Evolutionary conservation across 78 protist genomes (phyloP), one percentile per base, ranked within the genome.

Genomic region (Salpingoeca rosetta): DNA sequence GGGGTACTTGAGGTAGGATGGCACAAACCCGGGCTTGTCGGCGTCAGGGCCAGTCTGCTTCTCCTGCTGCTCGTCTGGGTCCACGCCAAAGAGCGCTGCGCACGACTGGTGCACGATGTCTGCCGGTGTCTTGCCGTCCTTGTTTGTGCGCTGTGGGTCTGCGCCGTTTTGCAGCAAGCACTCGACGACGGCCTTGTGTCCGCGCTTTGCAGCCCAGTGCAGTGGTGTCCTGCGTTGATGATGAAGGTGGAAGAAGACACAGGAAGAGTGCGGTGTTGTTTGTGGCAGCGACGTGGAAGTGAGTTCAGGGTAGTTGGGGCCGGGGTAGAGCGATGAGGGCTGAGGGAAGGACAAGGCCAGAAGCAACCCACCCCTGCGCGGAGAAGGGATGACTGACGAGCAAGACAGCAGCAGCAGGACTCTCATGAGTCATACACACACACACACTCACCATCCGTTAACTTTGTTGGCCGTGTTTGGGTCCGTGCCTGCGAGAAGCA

Each of bases 131-230:
- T 72, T 2, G 25, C 76, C 76, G 38, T 28, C 28, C 76, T 11
- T 2, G 76, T 72, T 72, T 2, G 38, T 28, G 38, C 12, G 38
- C 37, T 22, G 2, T 2, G 76, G n/a, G 76, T 72, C 76, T 2
- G 76, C 76, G 76, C 76, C 76, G n/a, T 28, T 72, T 12, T 72
- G 12, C 3, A 72, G n/a, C 12, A 72, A 35, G n/a, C 12, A 28
- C 10, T 72, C 76, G 17, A 72, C 76, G 17, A 72, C 28, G 25
- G n/a, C n/a, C 76, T 7, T 35, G 76, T 72, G 3, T 2, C 28
- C 28, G 76, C 76, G 76, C 76, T 72, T 72, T 22, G 76, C 76
- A 11, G 76, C 76, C 76, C 76, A 72, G 76, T 72, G 76, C 76
- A 72, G 76, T 12, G 76, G 38, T 35, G 76, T 72, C 76, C 76